Conservation (phyloP, 768 basidiomycete species). For the Aureoboletus auriporus region DNA sequence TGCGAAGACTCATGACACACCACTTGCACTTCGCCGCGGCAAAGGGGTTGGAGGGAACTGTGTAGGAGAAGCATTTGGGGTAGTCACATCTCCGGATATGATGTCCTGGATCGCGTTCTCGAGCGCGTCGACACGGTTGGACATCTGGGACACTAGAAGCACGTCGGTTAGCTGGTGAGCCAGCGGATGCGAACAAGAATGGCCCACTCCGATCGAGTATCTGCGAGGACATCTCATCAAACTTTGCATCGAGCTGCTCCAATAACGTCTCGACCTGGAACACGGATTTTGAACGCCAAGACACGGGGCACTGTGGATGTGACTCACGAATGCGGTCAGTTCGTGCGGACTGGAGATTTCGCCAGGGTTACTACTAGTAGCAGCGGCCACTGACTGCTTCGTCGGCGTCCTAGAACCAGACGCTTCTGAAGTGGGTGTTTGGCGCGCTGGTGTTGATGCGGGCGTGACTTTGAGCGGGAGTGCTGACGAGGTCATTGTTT, state of each 20-base stretch:
- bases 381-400: conserved; percentile 36
- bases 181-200: conserved; percentile 26
- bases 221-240: conserved; percentile 90
- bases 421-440: conserved; percentile 18
- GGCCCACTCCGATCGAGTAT: conserved; percentile 73
- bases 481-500: conserved; percentile 46
- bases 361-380: conserved; percentile 30
- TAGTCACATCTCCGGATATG: conserved; percentile 65
- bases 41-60: conserved; percentile 32
- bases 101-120: conserved; percentile 92
- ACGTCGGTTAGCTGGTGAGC: conserved; percentile 6
- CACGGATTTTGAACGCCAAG: neutral
- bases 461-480: conserved; percentile 65
- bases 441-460: conserved; percentile 49
- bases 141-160: conserved; percentile 85
- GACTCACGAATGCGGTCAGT: conserved; percentile 86
- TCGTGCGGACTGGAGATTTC: conserved; percentile 94
- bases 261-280: conserved; percentile 81
- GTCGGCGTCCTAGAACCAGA: conserved; percentile 40
- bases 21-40: conserved; percentile 43
- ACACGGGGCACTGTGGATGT: conserved; percentile 4
- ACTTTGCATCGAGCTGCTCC: conserved; percentile 84
- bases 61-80: conserved; percentile 55
- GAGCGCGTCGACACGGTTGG: conserved; percentile 81
- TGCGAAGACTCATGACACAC: conserved; percentile 14